Evolutionary conservation across 2,329 filamentous ascomycete species (phyloP), one percentile per base, ranked within the genome.

Genomic region (Pseudogymnoascus sp.): DNA sequence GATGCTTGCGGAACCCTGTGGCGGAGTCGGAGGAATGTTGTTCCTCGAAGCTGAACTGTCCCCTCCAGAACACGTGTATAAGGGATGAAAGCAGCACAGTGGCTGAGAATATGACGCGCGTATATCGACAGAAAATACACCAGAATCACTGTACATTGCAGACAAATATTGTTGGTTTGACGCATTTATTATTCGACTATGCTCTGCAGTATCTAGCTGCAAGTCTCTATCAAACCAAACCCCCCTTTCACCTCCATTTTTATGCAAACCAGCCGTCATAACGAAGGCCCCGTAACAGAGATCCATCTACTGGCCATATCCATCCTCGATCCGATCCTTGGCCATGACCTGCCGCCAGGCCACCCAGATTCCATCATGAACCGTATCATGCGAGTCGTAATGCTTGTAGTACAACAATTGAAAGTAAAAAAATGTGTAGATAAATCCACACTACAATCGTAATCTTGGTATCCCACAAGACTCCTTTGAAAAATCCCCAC

Each of bases 361-460:
- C 49, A 56, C 28, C 49, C 28, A 56, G 49, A n/a, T 6, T 56
- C 28, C 49, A 34, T 56, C 49, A 56, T 56, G 49, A 56, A 56
- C 49, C 49, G 49, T 56, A 56, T 56, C 49, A 36, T 56, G 49
- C 46, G 49, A 56, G 49, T 72, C 68, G 65, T 72, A 67, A 67
- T 72, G 70, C 69, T 70, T 64, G 53, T 64, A 64, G 64, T 21
- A 67, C 66, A 66, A 60, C 34, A 66, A 68, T 69, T 61, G 61
- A 63, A 28, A 64, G 64, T 64, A 65, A 53, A 65, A 25, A 65
- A 61, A 49, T 49, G 63, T 59, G 61, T 46, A 67, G 63, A 64
- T 40, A 66, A 62, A 49, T 42, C 61, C 62, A 63, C 62, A 63
- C 46, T 36, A 46, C 42, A 61, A 56, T 65, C 63, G 46, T 49